Conservation (phyloP, 495 filamentous ascomycete genomes). For the Margaritispora aquatica region DNA sequence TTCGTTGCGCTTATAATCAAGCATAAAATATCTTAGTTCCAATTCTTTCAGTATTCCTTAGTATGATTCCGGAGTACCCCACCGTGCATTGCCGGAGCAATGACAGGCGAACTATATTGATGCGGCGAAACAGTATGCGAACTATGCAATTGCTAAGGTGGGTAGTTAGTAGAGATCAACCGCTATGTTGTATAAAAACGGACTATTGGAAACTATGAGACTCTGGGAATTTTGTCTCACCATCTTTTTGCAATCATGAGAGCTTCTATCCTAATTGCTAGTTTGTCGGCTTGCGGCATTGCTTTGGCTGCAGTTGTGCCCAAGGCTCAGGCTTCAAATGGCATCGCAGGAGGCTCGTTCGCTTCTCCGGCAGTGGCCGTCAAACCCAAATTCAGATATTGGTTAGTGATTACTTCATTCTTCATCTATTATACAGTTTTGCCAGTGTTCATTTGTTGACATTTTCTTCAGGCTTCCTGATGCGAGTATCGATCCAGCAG, state of each 20-base stretch:
- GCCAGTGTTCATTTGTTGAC: background rate
- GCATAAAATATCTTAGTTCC: no score
- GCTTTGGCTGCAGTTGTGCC: background rate
- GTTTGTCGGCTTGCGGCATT: background rate
- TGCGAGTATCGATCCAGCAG: conserved; percentile 29
- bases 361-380: background rate
- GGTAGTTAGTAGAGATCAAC: background rate
- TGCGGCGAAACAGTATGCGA: background rate
- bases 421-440: conserved; percentile 24
- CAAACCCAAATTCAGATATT: conserved; percentile 13
- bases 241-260: background rate
- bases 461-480: conserved; percentile 29
- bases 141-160: background rate
- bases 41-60: background rate
- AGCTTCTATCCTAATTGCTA: background rate
- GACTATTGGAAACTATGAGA: background rate
- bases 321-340: background rate
- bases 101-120: background rate
- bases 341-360: background rate
- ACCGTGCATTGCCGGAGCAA: background rate
- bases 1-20: no score
- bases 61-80: background rate
- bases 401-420: conserved; percentile 2
- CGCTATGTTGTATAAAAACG: background rate
- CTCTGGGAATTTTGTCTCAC: background rate